These are phyloP conservation scores for Boehmeria nivea DNA, from an alignment of 306 rosid genomes.

Conservation along the genomic window DNA sequence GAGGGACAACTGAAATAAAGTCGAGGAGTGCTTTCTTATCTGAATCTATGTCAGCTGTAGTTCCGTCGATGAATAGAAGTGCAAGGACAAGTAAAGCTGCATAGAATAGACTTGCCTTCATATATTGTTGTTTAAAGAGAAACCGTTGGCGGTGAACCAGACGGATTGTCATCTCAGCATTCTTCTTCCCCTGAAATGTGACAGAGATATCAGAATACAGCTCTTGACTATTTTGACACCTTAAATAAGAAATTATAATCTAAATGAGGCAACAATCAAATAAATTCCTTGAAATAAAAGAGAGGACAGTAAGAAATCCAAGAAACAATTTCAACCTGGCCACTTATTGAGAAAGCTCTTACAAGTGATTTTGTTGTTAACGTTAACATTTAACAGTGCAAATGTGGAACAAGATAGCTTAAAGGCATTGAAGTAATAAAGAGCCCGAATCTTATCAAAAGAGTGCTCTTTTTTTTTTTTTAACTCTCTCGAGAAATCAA, in stretches of 20 bases:
- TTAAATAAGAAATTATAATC: neutral
- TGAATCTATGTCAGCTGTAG: conserved; percentile 50
- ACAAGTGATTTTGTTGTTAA: no score
- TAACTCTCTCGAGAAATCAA: no score
- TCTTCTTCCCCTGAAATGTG: conserved; percentile 40
- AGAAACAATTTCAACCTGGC: no score
- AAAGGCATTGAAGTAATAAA: conserved; percentile 2
- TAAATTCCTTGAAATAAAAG: no score
- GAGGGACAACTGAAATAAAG: conserved; percentile 51
- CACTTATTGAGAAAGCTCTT: no score
- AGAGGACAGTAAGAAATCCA: no score
- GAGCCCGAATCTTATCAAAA: neutral
- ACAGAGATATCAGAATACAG: conserved; percentile 20
- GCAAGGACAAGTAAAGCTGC: conserved; percentile 28
- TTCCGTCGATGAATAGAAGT: conserved; percentile 26
- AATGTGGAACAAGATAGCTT: neutral
- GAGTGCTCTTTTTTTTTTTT: conserved; percentile 7
- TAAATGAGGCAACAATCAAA: no score
- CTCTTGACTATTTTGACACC: conserved; percentile 4
- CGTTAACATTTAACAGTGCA: no score
- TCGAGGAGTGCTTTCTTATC: conserved; percentile 68
- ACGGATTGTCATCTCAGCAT: conserved; percentile 19
- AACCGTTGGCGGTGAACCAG: conserved; percentile 18
- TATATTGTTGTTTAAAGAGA: conserved; percentile 29
- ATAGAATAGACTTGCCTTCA: conserved; percentile 38